A percentile compares a stretch with the other conserved stretches of the same genome.
These are phyloP conservation scores for Dendrothele bispora DNA, from an alignment of 768 basidiomycete species.

Conservation along the genomic window DNA sequence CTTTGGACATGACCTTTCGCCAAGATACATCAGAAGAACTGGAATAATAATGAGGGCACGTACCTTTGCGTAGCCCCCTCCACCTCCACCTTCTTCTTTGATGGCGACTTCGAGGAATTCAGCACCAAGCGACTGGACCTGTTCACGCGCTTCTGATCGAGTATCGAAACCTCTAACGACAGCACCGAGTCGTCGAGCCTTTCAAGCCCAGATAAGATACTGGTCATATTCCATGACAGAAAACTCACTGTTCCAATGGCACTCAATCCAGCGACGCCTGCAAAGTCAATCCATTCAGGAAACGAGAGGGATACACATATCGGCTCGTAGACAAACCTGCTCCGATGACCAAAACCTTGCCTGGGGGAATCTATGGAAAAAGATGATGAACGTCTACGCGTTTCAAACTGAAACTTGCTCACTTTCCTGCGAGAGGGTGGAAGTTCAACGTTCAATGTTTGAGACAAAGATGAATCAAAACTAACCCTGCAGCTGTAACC, in stretches of 20 bases:
- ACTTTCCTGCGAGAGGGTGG: slow-evolving; percentile 40
- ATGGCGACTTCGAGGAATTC: slow-evolving; percentile 85
- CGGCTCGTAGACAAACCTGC: too few species aligned
- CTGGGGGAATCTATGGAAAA: slow-evolving; percentile 68
- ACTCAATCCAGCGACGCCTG: slow-evolving; percentile 87
- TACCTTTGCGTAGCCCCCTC: slow-evolving; percentile 85
- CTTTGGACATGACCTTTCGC: slow-evolving; percentile 63
- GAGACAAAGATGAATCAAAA: slow-evolving; percentile 12
- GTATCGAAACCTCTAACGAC: slow-evolving; percentile 90
- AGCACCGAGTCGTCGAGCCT: slow-evolving; percentile 83
- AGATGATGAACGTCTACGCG: neutral
- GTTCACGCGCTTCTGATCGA: slow-evolving; percentile 81
- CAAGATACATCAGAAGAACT: too few species aligned
- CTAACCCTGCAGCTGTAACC: slow-evolving; percentile 87
- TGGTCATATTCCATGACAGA: neutral
- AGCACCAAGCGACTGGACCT: slow-evolving; percentile 87
- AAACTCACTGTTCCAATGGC: slow-evolving; percentile 75
- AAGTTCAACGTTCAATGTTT: neutral
- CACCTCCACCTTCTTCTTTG: slow-evolving; percentile 79
- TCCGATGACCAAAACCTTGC: slow-evolving; percentile 85
- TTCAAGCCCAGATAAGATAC: neutral
- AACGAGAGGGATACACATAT: too few species aligned
- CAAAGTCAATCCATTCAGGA: too few species aligned
- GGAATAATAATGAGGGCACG: too few species aligned
- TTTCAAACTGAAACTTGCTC: neutral